Percentiles rank a stretch among this genome's conserved stretches.
Conservation (phyloP, 2,329 filamentous ascomycete genomes). For the Monilinia polystroma region DNA sequence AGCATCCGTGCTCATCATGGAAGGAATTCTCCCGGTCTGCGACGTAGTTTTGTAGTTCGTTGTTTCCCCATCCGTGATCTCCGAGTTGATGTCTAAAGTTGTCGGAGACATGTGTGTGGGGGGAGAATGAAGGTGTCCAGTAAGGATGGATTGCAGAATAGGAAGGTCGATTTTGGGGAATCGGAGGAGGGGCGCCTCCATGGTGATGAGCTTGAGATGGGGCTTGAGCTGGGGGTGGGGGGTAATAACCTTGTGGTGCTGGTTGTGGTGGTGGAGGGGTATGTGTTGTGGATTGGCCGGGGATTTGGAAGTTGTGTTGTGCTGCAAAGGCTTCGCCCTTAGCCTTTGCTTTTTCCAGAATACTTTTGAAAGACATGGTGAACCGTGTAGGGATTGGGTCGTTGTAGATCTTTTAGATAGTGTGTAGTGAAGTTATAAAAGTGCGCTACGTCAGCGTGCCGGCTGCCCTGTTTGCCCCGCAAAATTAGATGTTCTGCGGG, state of each 20-base stretch:
- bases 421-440: background rate
- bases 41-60: constrained; percentile 59
- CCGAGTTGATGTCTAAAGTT: constrained; percentile 58
- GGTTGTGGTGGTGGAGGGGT: constrained; percentile 12
- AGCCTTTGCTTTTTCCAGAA: constrained; percentile 34
- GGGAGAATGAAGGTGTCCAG: constrained; percentile 54
- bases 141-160: constrained; percentile 40
- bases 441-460: background rate
- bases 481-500: background rate
- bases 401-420: background rate
- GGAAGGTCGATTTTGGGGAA: constrained; percentile 21
- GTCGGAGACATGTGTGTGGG: constrained; percentile 47
- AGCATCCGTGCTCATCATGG: constrained; percentile 50
- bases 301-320: constrained; percentile 25
- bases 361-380: constrained; percentile 31
- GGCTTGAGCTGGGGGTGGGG: background rate
- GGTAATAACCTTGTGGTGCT: constrained; percentile 18
- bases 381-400: background rate
- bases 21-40: constrained; percentile 52
- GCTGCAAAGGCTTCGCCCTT: constrained; percentile 30
- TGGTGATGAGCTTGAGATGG: constrained; percentile 8
- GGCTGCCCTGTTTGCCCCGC: background rate
- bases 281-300: constrained; percentile 18
- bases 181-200: constrained; percentile 16
- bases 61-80: constrained; percentile 61